A percentile compares a stretch with the other conserved stretches of the same genome.
Evolutionary conservation across 345 rosid species (phyloP).

Genomic region (Populus pruinosa): DNA sequence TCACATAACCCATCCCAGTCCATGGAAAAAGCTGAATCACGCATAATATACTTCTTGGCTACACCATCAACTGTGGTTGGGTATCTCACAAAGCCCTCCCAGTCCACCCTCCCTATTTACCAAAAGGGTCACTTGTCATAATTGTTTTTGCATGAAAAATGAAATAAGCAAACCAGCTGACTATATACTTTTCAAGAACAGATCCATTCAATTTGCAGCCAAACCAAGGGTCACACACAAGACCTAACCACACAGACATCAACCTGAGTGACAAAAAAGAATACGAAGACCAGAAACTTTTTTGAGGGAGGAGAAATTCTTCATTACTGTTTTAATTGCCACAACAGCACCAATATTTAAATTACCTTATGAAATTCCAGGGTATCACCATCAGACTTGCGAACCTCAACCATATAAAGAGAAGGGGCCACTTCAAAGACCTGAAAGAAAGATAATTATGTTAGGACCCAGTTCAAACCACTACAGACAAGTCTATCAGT

Average conservation of each 20-base stretch:
- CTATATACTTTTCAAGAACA: not conserved
- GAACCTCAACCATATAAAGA: slow-evolving; percentile 90
- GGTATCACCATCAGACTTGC: slow-evolving; percentile 94
- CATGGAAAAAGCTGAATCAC: too few species aligned
- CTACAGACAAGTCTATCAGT: not conserved
- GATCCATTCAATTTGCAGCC: not conserved
- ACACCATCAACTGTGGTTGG: not conserved
- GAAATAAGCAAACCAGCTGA: not conserved
- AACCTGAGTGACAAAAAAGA: not conserved
- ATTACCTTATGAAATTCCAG: slow-evolving; percentile 93
- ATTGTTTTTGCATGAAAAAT: not conserved
- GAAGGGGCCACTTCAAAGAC: slow-evolving; percentile 97
- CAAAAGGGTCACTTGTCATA: not conserved
- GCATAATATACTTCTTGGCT: too few species aligned
- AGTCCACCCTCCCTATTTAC: not conserved
- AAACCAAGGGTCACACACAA: not conserved
- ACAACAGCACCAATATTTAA: not conserved
- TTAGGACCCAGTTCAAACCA: not conserved
- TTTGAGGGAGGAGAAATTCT: not conserved
- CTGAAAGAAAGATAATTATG: slow-evolving; percentile 29
- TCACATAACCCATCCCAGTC: not conserved
- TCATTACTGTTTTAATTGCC: not conserved
- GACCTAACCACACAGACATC: not conserved
- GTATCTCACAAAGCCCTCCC: not conserved
- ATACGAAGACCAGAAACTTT: not conserved